Base-by-base conservation (phyloP, 148 eudicot genomes). In the Cornus kousa region DNA sequence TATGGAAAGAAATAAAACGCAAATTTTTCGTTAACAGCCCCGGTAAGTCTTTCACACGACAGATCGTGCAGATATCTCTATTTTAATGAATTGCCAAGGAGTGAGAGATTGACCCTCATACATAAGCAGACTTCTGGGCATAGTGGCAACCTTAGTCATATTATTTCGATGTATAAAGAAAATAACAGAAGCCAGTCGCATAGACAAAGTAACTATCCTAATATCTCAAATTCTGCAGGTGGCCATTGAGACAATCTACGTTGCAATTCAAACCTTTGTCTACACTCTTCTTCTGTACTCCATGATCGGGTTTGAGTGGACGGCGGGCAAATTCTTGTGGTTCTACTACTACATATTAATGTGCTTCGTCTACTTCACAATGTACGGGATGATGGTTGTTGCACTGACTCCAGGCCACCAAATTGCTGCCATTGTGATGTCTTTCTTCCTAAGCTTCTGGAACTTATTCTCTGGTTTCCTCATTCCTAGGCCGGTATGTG, bases 301-400 rank as follows among this genome's bases (percentile, higher is more conserved):
- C 20, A 89, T 92, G 97, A 87, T 94, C 31, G 93, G 93, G 53
- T 90, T 89, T 65, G 90, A 94, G 81, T 92, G 93, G 98, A 79
- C 43, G 17, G 40, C 67, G 1, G 80, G 3, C 5, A 90, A 88
- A 71, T 84, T 91, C 86, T 73, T 88, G 4, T 87, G 83, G 82
- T 92, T 92, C 86, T 90, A 86, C 87, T 92, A 78, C 82, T 90
- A 81, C 86, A 84, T 89, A 1, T 75, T 83, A 17, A 88, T 79
- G 85, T 86, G 88, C 84, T 90, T 90, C 83, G 8, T 85, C 70
- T 92, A 88, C 88, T 89, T 83, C 76, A 86, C 94, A 4, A n/a
- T 85, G 76, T 94, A 82, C 5, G 97, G 98, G 1, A 94, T 94
- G 98, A 90, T 92, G 97, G 79, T 87, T 64, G 88, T 92, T 11